phyloP scores from a whole-genome alignment of 805 yeast species.

The Pichia exigua region DNA sequence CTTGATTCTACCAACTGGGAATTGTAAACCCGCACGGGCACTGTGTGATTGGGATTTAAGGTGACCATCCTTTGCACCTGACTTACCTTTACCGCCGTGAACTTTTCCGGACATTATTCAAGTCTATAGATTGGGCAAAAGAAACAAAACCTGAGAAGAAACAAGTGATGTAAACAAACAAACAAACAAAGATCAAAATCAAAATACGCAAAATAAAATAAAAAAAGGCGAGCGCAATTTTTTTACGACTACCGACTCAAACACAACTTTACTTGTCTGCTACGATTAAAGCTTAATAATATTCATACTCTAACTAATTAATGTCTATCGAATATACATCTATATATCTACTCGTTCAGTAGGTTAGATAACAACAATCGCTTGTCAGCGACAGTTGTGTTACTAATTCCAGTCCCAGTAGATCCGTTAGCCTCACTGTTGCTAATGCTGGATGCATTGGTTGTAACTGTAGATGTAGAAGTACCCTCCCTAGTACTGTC shows the following conservation, averaged over 20 bases:
- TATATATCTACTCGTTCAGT: neutral
- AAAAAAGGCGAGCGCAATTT: neutral
- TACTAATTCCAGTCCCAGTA: neutral
- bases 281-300: too few species aligned
- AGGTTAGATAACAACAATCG: neutral
- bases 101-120: conserved; percentile 74
- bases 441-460: neutral
- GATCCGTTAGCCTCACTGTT: neutral
- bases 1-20: conserved; percentile 99
- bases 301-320: neutral
- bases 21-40: conserved; percentile 90
- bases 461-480: neutral
- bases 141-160: neutral
- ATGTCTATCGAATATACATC: neutral
- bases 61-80: conserved; percentile 62
- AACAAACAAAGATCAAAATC: neutral
- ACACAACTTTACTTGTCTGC: too few species aligned
- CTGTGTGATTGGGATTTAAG: conserved; percentile 73
- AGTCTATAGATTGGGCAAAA: neutral
- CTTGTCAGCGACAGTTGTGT: neutral
- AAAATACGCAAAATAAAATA: neutral
- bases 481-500: neutral
- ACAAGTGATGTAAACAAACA: conserved; percentile 2
- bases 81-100: conserved; percentile 90
- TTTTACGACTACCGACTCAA: neutral